Conservation (phyloP, 768 basidiomycete species). For the Gautieria morchelliformis region DNA sequence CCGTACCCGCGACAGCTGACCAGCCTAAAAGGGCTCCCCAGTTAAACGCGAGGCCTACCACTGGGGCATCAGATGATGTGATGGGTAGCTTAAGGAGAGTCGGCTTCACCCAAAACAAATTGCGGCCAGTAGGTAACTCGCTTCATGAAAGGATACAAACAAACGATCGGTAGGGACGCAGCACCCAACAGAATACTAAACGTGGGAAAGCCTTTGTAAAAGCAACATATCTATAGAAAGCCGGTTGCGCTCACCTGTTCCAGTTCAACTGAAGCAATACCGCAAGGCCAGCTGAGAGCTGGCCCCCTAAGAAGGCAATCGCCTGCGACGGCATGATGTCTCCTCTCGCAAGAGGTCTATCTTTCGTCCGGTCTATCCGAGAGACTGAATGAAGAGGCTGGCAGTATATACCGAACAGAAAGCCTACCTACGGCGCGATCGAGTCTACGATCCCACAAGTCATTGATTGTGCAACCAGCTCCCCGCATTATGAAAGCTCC, state of each 20-base stretch:
- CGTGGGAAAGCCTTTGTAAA: not conserved
- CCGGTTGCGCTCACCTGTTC: constrained; percentile 64
- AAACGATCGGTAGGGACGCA: constrained; percentile 79
- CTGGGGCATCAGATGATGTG: not conserved
- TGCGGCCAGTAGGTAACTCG: constrained; percentile 96
- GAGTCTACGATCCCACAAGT: constrained; percentile 93
- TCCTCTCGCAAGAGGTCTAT: constrained; percentile 79
- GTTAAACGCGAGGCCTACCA: constrained; percentile 85
- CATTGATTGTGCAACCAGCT: constrained; percentile 97
- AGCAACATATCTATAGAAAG: not conserved
- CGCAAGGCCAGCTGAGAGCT: constrained; percentile 74
- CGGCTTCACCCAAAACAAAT: constrained; percentile 70
- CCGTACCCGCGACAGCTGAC: constrained; percentile 80
- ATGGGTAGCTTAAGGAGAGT: not conserved
- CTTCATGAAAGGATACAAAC: constrained; percentile 94
- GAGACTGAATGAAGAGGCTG: not conserved
- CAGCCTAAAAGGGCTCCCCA: constrained; percentile 96
- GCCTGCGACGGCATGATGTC: constrained; percentile 72
- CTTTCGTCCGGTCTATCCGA: constrained; percentile 66
- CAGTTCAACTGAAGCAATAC: constrained; percentile 87
- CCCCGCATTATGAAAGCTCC: constrained; percentile 96
- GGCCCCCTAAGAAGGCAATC: constrained; percentile 68
- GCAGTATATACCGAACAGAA: not conserved
- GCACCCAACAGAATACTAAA: constrained; percentile 84
- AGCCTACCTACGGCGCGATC: constrained; percentile 82